phyloP scores from a whole-genome alignment of 495 filamentous ascomycete species.

The Hypoxylon lenormandii region DNA sequence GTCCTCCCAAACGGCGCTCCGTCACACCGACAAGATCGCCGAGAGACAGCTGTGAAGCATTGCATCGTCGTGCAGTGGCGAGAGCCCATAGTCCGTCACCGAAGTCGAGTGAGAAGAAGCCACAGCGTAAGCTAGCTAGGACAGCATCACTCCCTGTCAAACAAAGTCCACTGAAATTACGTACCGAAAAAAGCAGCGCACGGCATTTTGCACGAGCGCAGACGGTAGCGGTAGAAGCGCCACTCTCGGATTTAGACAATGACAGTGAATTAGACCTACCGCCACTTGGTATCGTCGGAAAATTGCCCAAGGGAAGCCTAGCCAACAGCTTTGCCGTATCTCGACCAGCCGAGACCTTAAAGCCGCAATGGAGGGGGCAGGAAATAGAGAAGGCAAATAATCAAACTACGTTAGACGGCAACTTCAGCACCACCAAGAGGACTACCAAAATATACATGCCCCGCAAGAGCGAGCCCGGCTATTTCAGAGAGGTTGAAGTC shows the following conservation, averaged over 20 bases:
- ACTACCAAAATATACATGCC: conserved; percentile 49
- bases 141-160: conserved; percentile 41
- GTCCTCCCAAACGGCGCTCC: conserved; percentile 26
- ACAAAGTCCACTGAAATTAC: conserved; percentile 23
- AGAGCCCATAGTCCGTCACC: conserved; percentile 34
- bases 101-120: conserved; percentile 37
- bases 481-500: conserved; percentile 53
- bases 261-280: conserved; percentile 43
- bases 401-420: conserved; percentile 29
- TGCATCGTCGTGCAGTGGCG: neutral
- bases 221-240: conserved; percentile 57
- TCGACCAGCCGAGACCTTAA: neutral
- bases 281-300: conserved; percentile 32
- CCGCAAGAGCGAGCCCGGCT: conserved; percentile 48
- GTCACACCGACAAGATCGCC: conserved; percentile 17
- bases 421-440: conserved; percentile 24
- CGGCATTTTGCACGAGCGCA: conserved; percentile 59
- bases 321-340: neutral
- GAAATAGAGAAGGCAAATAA: conserved; percentile 13
- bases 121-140: conserved; percentile 39
- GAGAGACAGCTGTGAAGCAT: neutral
- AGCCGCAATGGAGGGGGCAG: neutral
- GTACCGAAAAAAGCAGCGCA: conserved; percentile 2
- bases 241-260: conserved; percentile 54
- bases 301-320: conserved; percentile 6